Percentiles rank a stretch among this genome's conserved stretches.
Evolutionary conservation across 768 basidiomycete genomes (phyloP).

Genomic region (Xerocomus brunneocitrinus): DNA sequence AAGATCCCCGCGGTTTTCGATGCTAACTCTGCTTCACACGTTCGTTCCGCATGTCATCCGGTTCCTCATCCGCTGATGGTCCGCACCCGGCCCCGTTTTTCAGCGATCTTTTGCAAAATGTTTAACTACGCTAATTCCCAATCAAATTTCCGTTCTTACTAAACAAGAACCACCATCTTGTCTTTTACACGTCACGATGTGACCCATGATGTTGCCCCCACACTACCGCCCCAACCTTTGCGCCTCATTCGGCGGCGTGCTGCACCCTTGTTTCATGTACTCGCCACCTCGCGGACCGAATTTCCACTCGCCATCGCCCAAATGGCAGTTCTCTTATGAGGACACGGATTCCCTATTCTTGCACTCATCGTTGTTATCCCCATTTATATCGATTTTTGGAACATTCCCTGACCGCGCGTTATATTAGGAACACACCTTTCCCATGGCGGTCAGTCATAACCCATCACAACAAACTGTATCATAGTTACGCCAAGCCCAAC

Average conservation of each 20-base stretch:
- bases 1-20: not conserved
- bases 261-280: slow-evolving; percentile 18
- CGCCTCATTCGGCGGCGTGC: not conserved
- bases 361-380: slow-evolving; percentile 13
- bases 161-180: slow-evolving; percentile 1
- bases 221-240: slow-evolving; percentile 4
- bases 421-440: slow-evolving; percentile 17
- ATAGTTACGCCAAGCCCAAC: slow-evolving; percentile 16
- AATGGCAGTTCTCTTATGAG: slow-evolving; percentile 6
- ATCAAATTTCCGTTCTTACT: slow-evolving; percentile 25
- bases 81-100: slow-evolving; percentile 11
- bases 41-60: slow-evolving; percentile 2
- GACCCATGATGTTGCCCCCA: not conserved
- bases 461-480: slow-evolving; percentile 16
- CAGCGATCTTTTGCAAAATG: slow-evolving; percentile 27
- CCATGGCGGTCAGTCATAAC: slow-evolving; percentile 17
- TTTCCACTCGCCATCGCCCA: slow-evolving; percentile 5
- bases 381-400: slow-evolving; percentile 10
- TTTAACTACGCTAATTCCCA: slow-evolving; percentile 30
- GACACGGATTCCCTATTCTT: slow-evolving; percentile 13
- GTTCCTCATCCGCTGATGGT: not conserved
- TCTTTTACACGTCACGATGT: slow-evolving; percentile 20
- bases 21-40: not conserved
- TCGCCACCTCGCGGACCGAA: slow-evolving; percentile 21
- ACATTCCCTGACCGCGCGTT: slow-evolving; percentile 8